phyloP scores from a whole-genome alignment of 768 basidiomycete genomes.

The Tylopilus intermedius region DNA sequence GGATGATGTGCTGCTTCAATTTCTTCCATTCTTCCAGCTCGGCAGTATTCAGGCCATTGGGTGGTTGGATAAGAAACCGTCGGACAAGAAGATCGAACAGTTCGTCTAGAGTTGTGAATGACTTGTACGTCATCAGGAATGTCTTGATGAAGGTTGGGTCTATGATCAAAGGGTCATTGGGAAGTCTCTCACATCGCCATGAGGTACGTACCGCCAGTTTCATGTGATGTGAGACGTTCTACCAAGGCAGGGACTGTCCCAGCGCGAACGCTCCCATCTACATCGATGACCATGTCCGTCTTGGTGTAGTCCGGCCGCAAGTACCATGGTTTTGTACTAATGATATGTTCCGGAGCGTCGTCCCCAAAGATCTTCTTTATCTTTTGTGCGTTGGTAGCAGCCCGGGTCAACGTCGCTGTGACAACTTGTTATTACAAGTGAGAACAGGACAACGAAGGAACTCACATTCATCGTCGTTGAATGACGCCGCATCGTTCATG shows the following conservation, averaged over 20 bases:
- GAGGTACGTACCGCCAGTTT: constrained; percentile 64
- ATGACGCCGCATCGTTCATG: constrained; percentile 17
- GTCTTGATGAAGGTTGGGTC: constrained; percentile 80
- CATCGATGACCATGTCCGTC: constrained; percentile 78
- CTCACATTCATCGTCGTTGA: constrained; percentile 26
- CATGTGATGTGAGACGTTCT: constrained; percentile 87
- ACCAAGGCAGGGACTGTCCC: constrained; percentile 84
- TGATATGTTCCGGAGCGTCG: constrained; percentile 43
- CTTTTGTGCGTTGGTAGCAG: constrained; percentile 44
- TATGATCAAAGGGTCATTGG: constrained; percentile 24
- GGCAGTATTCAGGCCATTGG: constrained; percentile 52
- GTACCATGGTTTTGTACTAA: constrained; percentile 70
- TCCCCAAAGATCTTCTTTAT: constrained; percentile 66
- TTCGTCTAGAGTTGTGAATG: constrained; percentile 80
- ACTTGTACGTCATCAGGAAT: constrained; percentile 95
- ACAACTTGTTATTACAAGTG: constrained; percentile 1
- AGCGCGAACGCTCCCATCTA: constrained; percentile 78
- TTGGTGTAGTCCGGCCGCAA: constrained; percentile 75
- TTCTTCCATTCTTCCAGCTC: constrained; percentile 78
- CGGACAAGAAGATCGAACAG: constrained; percentile 76
- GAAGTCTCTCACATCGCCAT: background rate
- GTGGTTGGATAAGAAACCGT: constrained; percentile 76
- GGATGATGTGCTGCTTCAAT: constrained; percentile 82
- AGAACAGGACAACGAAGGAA: background rate
- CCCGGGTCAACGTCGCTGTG: constrained; percentile 22